These are phyloP conservation scores for Hevea brasiliensis DNA, from an alignment of 345 rosid genomes.

Conservation along the genomic window DNA sequence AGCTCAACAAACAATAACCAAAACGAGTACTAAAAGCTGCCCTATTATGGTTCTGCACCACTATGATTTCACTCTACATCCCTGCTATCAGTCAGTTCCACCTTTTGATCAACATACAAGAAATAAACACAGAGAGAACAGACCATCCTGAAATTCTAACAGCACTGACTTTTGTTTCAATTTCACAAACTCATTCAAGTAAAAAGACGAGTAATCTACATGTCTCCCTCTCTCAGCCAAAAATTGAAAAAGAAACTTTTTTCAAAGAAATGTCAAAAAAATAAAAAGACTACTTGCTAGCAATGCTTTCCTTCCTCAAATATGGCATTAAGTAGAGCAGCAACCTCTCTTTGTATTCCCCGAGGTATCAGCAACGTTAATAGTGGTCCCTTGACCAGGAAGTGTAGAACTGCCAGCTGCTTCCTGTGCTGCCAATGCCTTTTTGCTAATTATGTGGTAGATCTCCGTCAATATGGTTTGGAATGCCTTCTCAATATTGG, in stretches of 20 bases:
- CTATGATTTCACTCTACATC: constrained; percentile 16
- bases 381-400: constrained; percentile 35
- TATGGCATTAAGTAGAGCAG: constrained; percentile 21
- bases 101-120: constrained; percentile 6
- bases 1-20: constrained; percentile 10
- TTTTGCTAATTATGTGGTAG: constrained; percentile 33
- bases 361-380: constrained; percentile 25
- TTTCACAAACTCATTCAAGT: constrained; percentile 21
- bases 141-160: constrained; percentile 12
- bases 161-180: constrained; percentile 6
- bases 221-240: constrained; percentile 21
- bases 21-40: constrained; percentile 10
- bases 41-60: neutral
- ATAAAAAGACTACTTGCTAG: constrained; percentile 3
- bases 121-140: constrained; percentile 3
- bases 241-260: constrained; percentile 5
- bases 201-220: constrained; percentile 25
- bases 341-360: constrained; percentile 21
- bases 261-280: neutral
- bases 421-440: constrained; percentile 37
- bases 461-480: constrained; percentile 34
- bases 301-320: neutral
- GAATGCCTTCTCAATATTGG: constrained; percentile 34
- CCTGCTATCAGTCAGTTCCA: constrained; percentile 18
- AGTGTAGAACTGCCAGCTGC: constrained; percentile 29